Evolutionary conservation across 108 stramenopile genomes (phyloP), one percentile per base, ranked within the genome.

Genomic region (Aurantiochytrium sp.): DNA sequence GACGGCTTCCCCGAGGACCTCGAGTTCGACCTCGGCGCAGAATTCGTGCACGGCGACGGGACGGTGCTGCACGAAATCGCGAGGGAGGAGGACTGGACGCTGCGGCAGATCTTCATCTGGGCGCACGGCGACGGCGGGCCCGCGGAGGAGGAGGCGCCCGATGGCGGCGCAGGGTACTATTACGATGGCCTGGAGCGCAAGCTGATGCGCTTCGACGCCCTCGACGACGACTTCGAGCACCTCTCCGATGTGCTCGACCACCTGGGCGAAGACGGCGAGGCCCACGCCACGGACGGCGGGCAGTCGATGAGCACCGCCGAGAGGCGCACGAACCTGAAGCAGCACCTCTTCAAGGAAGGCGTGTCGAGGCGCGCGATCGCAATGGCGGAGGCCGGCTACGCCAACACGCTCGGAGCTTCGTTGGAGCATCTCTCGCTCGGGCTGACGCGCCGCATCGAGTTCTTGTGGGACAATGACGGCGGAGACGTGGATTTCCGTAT

Each of bases 61-160:
- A 87, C 54, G 6, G 87, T 68, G 55, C 37, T 73, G 39, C 37
- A 55, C 45, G 37, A 41, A 5, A 27, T 73, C 32, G 87, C 87
- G 48, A n/a, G 59, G 19, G 87, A 55, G 41, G 68, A 41, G 27
- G 69, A 59, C 30, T 45, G 41, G 39, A 31, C n/a, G 27, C 30
- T 87, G 87, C 65, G 87, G 68, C 68, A 68, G 55, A 55, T 87
- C 2, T 87, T 87, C 69, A 87, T 59, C 12, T 87, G 87, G 87
- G 41, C 55, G 6, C 87, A 87, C 27, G 87, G 87, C 27, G 87
- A 87, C 37, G 87, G 87, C 45, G 87, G 87, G 68, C 87, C 87
- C 21, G 24, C 31, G 12, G 87, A 87, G 41, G 69, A 87, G n/a
- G 69, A 68, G 86, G 87, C 87, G 19, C 68, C 59, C 22, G 54